These are phyloP conservation scores for Aciculoconidium aculeatum DNA, from an alignment of 805 yeast genomes.

Conservation along the genomic window DNA sequence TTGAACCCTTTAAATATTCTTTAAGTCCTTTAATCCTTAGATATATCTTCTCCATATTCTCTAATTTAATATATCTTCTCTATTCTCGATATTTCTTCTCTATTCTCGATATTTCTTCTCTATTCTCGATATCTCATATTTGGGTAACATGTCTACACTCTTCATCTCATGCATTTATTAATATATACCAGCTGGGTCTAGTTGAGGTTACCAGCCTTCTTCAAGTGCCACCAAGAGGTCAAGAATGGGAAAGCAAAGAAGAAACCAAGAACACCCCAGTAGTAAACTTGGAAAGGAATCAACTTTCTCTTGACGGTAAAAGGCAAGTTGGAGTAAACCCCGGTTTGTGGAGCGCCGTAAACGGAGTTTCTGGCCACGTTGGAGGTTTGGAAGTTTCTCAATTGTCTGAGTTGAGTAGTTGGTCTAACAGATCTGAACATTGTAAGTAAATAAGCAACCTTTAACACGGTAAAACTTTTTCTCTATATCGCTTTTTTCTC, in stretches of 20 bases:
- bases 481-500: slow-evolving; percentile 2
- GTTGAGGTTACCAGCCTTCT: slow-evolving; percentile 66
- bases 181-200: slow-evolving; percentile 2
- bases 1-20: too few relatives aligned
- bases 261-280: slow-evolving; percentile 61
- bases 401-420: slow-evolving; percentile 5
- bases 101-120: too few relatives aligned
- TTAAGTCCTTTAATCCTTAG: too few relatives aligned
- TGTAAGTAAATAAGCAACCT: too few relatives aligned
- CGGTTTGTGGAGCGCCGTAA: slow-evolving; percentile 41
- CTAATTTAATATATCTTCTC: too few relatives aligned
- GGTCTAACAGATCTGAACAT: slow-evolving; percentile 7
- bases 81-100: too few relatives aligned
- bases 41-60: too few relatives aligned
- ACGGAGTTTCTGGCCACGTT: slow-evolving; percentile 27
- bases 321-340: slow-evolving; percentile 89
- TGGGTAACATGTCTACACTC: not conserved
- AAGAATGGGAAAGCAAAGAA: slow-evolving; percentile 62
- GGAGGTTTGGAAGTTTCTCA: slow-evolving; percentile 43
- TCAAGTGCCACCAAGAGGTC: slow-evolving; percentile 73
- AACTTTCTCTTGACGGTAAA: slow-evolving; percentile 87
- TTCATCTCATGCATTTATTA: slow-evolving; percentile 1
- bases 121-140: too few relatives aligned
- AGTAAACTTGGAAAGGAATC: slow-evolving; percentile 78
- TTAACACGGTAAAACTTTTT: slow-evolving; percentile 1